Percentiles rank a stretch among this genome's conserved stretches.
Conservation (phyloP, 2,329 filamentous ascomycete species). For the Cladosporium sp. region DNA sequence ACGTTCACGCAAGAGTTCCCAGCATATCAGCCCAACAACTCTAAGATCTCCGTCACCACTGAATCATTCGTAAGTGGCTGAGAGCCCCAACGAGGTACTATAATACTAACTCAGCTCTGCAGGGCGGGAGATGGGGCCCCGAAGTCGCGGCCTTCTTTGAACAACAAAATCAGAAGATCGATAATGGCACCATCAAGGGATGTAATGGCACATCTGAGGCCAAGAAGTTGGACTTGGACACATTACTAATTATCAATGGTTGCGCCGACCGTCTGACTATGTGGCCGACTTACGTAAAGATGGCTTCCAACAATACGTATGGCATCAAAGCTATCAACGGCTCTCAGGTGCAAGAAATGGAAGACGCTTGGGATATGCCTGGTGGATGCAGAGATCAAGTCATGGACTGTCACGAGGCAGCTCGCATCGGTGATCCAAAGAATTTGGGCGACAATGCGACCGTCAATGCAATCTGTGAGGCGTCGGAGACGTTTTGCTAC, state of each 20-base stretch:
- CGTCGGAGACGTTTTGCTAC: slow-evolving; percentile 50
- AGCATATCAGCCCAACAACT: slow-evolving; percentile 60
- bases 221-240: slow-evolving; percentile 45
- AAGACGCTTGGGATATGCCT: slow-evolving; percentile 48
- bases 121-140: slow-evolving; percentile 63
- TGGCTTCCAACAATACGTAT: slow-evolving; percentile 62
- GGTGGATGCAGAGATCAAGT: slow-evolving; percentile 59
- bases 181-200: slow-evolving; percentile 44
- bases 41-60: slow-evolving; percentile 54
- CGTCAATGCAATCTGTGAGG: slow-evolving; percentile 47
- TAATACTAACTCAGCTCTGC: background rate
- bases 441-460: slow-evolving; percentile 44
- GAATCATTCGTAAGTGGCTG: slow-evolving; percentile 54
- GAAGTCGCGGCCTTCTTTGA: slow-evolving; percentile 59
- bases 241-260: slow-evolving; percentile 55
- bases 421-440: slow-evolving; percentile 52
- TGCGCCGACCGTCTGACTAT: slow-evolving; percentile 56
- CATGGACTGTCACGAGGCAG: slow-evolving; percentile 52
- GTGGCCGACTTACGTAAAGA: slow-evolving; percentile 44
- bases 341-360: slow-evolving; percentile 46
- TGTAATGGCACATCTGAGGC: slow-evolving; percentile 35
- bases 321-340: slow-evolving; percentile 54
- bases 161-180: slow-evolving; percentile 60
- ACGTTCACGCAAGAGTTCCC: slow-evolving; percentile 66
- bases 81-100: slow-evolving; percentile 50